Evolutionary conservation across 2,329 filamentous ascomycete species (phyloP), one percentile per base, ranked within the genome.

Genomic region (Pyrenophora seminiperda): DNA sequence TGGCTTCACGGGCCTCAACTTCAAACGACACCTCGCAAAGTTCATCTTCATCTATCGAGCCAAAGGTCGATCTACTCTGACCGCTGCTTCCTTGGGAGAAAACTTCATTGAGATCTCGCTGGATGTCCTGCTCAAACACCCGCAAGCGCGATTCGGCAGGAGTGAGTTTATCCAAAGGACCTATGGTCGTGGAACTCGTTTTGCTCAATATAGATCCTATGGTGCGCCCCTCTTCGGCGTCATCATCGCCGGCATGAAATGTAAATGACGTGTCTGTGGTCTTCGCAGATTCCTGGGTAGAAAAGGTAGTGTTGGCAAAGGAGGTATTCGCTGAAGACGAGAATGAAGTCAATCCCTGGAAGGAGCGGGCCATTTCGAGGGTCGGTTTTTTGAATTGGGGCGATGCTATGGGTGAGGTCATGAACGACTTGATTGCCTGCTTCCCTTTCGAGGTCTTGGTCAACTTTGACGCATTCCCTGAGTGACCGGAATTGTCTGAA

Each of bases 241-340:
- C 45, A 3, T 14, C 34, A 13, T 19, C 44, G 19, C 53, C 41
- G 39, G 46, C 52, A 18, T 43, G 34, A 4, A 56, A 58, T 4
- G 44, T 61, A 33, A 73, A 73, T 2, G 66, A 68, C 0, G 63
- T 68, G 7, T 60, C 62, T 1, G 51, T 54, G 1, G 59, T 61
- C 18, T 50, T 55, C 11, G 47, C 29, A 6, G 58, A 64, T 34
- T 58, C 53, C 37, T 70, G 65, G 4, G 65, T 63, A 3, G 68
- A 70, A 7, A 48, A 52, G 2, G 53, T 40, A 3, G 50, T 59
- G n/a, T 54, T 47, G 17, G 53, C 56, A 43, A 70, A 69, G 0
- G 68, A 67, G 1, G 56, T 63, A 13, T 62, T 61, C 6, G 45
- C 49, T 0, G 65, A 64, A 7, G 60, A 59, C 29, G 49, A 18